Evolutionary conservation across 1,284 basidiomycete genomes (phyloP).

Genomic region (Sanghuangporus weigelae): DNA sequence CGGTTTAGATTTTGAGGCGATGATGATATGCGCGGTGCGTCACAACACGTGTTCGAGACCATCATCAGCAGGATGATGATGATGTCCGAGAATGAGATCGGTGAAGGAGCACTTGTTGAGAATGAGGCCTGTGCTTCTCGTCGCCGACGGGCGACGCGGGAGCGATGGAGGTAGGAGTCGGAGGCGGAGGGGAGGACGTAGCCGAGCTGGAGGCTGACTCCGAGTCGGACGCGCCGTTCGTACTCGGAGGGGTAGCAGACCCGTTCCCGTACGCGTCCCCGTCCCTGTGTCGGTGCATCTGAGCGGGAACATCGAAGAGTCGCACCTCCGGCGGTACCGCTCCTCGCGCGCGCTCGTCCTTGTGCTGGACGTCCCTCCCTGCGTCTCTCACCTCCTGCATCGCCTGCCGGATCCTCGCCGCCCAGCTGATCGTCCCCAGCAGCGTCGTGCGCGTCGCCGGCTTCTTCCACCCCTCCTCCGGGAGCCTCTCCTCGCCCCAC

Average conservation of each 20-base stretch:
- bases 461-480: constrained; percentile 43
- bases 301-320: too few species aligned
- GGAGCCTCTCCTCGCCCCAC: constrained; percentile 45
- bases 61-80: too few species aligned
- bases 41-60: too few species aligned
- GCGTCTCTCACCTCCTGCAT: constrained; percentile 1
- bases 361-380: neutral
- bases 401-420: neutral
- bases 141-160: too few species aligned
- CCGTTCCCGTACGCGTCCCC: neutral
- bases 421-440: constrained; percentile 2
- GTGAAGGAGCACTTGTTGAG: too few species aligned
- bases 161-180: neutral
- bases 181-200: neutral
- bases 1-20: too few species aligned
- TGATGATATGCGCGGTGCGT: too few species aligned
- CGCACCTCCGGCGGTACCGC: too few species aligned
- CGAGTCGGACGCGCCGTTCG: neutral
- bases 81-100: too few species aligned
- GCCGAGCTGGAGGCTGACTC: neutral
- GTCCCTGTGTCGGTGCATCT: neutral
- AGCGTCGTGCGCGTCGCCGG: constrained; percentile 24
- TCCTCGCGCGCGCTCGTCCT: too few species aligned
- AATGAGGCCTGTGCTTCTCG: too few species aligned
- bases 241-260: neutral